Conservation (phyloP, 2,329 filamentous ascomycete genomes). For the Ceratocystiopsis sp. region DNA sequence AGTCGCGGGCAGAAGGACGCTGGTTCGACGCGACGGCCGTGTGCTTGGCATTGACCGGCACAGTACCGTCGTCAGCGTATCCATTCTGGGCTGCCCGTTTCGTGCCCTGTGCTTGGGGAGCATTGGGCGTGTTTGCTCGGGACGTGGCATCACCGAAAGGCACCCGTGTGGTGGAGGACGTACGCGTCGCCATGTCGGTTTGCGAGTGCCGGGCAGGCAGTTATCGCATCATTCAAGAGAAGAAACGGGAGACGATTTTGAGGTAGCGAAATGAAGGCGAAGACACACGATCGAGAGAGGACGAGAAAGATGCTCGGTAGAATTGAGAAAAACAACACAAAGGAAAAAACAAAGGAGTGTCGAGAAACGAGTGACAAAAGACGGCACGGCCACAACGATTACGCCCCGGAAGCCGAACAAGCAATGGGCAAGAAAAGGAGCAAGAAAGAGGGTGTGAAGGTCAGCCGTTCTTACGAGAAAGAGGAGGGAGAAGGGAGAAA, state of each 20-base stretch:
- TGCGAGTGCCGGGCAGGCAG: neutral
- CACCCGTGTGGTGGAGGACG: slow-evolving; percentile 10
- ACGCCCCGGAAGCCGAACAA: neutral
- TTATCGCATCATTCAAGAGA: slow-evolving; percentile 4
- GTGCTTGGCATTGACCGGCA: neutral
- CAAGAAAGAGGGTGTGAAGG: neutral
- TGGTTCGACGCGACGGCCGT: neutral
- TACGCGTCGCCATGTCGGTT: slow-evolving; percentile 12
- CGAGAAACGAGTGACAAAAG: too few species aligned
- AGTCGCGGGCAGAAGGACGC: too few species aligned
- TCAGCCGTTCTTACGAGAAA: neutral
- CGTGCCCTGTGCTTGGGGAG: slow-evolving; percentile 6
- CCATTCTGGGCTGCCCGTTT: slow-evolving; percentile 1
- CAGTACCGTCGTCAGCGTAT: slow-evolving; percentile 3
- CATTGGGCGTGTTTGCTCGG: slow-evolving; percentile 12
- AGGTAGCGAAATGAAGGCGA: neutral
- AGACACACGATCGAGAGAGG: neutral
- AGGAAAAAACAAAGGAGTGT: neutral
- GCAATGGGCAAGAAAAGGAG: neutral
- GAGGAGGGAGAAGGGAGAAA: neutral
- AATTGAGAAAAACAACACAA: too few species aligned
- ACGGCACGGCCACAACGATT: neutral
- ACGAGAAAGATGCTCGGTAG: neutral
- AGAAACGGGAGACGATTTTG: neutral
- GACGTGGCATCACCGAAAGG: slow-evolving; percentile 16